phyloP scores from a whole-genome alignment of 371 early-diverging fungal species.

The Mucor velutinosus region DNA sequence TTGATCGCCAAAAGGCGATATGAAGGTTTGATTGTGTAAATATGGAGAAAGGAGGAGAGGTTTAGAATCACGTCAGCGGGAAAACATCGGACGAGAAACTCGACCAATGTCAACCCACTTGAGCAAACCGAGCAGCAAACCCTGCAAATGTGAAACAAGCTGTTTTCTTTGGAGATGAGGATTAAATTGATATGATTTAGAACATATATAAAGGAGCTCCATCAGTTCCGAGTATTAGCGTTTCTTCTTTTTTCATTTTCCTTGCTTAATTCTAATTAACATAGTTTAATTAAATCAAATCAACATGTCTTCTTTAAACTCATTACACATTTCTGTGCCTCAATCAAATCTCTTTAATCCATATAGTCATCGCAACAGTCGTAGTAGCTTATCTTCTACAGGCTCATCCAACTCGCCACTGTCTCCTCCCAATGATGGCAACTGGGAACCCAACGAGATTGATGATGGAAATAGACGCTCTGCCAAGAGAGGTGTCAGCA shows the following conservation, averaged over 20 bases:
- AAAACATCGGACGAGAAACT: constrained; percentile 18
- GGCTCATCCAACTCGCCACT: constrained; percentile 7
- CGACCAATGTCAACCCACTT: constrained; percentile 3
- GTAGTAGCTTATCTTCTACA: constrained; percentile 7
- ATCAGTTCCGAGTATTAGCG: background rate
- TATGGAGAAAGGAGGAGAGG: background rate
- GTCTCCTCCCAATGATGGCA: constrained; percentile 4
- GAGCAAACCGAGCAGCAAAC: background rate
- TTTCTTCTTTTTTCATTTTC: background rate
- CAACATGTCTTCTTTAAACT: constrained; percentile 1
- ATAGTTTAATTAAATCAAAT: background rate
- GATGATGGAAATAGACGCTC: constrained; percentile 5
- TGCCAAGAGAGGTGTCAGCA: constrained; percentile 20
- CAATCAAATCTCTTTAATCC: background rate
- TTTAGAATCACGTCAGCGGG: constrained; percentile 1
- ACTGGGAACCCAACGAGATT: constrained; percentile 28
- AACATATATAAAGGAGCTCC: background rate
- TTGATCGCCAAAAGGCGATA: background rate
- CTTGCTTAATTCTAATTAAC: background rate
- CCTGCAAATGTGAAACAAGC: constrained; percentile 9
- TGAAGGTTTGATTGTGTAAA: background rate
- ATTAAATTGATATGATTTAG: background rate
- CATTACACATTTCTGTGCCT: constrained; percentile 9
- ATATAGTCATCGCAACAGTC: constrained; percentile 6
- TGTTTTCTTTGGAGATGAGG: background rate